Percentiles rank a stretch among this genome's conserved stretches.
Conservation (phyloP, 805 yeast species). For the Candida caryicola region DNA sequence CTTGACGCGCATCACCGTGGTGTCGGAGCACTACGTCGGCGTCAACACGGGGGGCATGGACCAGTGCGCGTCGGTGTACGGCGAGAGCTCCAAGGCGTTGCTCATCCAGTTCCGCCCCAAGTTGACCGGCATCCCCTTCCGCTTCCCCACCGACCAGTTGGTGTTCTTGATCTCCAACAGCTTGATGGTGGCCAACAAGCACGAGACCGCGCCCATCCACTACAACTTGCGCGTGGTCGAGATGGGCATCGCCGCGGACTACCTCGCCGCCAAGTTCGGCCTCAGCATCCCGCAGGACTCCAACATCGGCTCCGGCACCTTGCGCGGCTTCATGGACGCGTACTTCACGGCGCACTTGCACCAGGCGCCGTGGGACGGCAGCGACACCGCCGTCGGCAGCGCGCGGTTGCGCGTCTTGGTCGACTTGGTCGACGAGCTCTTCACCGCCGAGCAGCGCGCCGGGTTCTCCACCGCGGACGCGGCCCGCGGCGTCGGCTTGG, state of each 20-base stretch:
- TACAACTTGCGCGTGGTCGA: conserved; percentile 73
- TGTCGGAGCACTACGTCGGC: conserved; percentile 68
- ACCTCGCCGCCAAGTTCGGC: conserved; percentile 49
- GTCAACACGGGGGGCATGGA: conserved; percentile 82
- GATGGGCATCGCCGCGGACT: conserved; percentile 62
- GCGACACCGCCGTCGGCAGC: conserved; percentile 41
- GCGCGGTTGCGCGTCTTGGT: conserved; percentile 40
- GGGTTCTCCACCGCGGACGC: conserved; percentile 54
- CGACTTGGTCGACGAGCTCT: conserved; percentile 43
- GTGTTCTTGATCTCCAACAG: conserved; percentile 64
- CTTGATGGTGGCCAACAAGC: conserved; percentile 59
- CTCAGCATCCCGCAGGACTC: conserved; percentile 46
- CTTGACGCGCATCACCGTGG: conserved; percentile 58
- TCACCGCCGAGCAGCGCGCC: conserved; percentile 26
- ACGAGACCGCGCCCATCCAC: conserved; percentile 66
- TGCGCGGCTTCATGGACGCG: conserved; percentile 61
- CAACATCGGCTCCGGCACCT: conserved; percentile 54
- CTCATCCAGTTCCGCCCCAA: conserved; percentile 60
- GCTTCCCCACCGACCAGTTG: conserved; percentile 46
- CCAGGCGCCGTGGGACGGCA: conserved; percentile 42
- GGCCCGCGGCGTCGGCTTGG: conserved; percentile 39
- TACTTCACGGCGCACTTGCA: conserved; percentile 35
- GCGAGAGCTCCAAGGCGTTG: conserved; percentile 55
- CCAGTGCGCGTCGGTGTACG: conserved; percentile 69
- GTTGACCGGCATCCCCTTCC: conserved; percentile 51